phyloP scores from a whole-genome alignment of 2,329 filamentous ascomycete genomes.

The Neofusicoccum ribis region DNA sequence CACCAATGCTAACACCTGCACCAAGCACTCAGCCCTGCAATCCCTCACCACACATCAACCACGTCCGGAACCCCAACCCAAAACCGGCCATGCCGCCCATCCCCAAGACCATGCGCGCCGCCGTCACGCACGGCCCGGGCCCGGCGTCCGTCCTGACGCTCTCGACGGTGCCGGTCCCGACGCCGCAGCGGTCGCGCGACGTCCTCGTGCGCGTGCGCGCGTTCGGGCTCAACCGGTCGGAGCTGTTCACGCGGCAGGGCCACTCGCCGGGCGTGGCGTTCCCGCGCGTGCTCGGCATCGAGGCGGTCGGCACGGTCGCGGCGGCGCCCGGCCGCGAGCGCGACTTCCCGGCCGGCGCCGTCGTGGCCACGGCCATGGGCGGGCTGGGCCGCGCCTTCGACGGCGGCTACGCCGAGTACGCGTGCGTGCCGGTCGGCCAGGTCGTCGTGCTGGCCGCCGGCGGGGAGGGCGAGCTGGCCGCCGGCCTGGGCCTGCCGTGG shows the following conservation, averaged over 20 bases:
- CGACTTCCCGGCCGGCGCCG: constrained; percentile 38
- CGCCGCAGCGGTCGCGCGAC: constrained; percentile 40
- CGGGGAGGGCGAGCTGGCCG: constrained; percentile 34
- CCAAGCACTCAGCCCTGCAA: too few relatives aligned
- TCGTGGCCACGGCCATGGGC: constrained; percentile 45
- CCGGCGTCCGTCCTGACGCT: constrained; percentile 43
- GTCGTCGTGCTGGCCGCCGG: constrained; percentile 82
- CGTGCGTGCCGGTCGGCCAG: constrained; percentile 48
- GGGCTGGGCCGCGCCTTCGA: constrained; percentile 40
- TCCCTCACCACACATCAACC: too few relatives aligned
- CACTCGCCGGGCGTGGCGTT: constrained; percentile 43
- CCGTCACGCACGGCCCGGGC: constrained; percentile 43
- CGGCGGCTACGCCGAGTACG: constrained; percentile 54
- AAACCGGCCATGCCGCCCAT: background rate
- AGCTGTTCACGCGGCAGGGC: constrained; percentile 50
- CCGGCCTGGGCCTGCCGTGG: constrained; percentile 31
- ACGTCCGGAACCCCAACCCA: too few relatives aligned
- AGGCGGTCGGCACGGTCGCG: constrained; percentile 46
- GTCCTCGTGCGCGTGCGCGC: constrained; percentile 47
- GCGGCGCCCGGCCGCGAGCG: constrained; percentile 33
- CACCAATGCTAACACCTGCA: too few relatives aligned
- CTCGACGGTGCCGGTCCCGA: constrained; percentile 23
- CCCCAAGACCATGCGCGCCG: constrained; percentile 45
- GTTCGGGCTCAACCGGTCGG: constrained; percentile 50
- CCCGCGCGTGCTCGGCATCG: constrained; percentile 50